Evolutionary conservation across 176 grass and related monocot genomes (phyloP).

Genomic region (Triticum turgidum): DNA sequence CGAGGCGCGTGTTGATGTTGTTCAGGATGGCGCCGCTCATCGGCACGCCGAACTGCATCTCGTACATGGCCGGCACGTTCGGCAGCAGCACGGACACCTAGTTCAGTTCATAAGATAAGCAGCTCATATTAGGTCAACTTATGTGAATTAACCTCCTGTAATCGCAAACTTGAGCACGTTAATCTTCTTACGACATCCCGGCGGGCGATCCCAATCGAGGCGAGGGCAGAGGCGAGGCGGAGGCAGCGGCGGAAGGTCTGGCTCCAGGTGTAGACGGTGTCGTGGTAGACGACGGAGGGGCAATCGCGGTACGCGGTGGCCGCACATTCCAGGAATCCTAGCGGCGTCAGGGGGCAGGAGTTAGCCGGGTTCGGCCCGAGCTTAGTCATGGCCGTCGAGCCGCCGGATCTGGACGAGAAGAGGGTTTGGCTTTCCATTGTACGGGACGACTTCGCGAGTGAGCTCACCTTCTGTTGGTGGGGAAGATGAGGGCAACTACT

Average conservation of each 20-base stretch:
- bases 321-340: slow-evolving; percentile 56
- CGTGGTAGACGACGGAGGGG: slow-evolving; percentile 56
- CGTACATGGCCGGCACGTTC: slow-evolving; percentile 92
- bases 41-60: slow-evolving; percentile 84
- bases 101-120: too few relatives aligned
- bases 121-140: too few relatives aligned
- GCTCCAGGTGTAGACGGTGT: slow-evolving; percentile 53
- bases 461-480: too few relatives aligned
- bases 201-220: slow-evolving; percentile 46
- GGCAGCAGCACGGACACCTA: slow-evolving; percentile 80
- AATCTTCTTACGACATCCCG: slow-evolving; percentile 53
- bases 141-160: too few relatives aligned
- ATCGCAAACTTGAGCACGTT: slow-evolving; percentile 42
- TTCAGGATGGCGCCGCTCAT: slow-evolving; percentile 94
- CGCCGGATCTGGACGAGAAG: too few relatives aligned
- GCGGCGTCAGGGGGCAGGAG: slow-evolving; percentile 46
- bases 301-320: slow-evolving; percentile 53
- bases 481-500: too few relatives aligned
- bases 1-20: slow-evolving; percentile 84
- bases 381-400: slow-evolving; percentile 23
- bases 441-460: too few relatives aligned
- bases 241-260: slow-evolving; percentile 56
- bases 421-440: too few relatives aligned
- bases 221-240: slow-evolving; percentile 48
- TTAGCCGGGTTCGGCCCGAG: slow-evolving; percentile 52